Evolutionary conservation across 1,139 yeast genomes (phyloP).

Genomic region (Magnusiomyces tetraspermus): DNA sequence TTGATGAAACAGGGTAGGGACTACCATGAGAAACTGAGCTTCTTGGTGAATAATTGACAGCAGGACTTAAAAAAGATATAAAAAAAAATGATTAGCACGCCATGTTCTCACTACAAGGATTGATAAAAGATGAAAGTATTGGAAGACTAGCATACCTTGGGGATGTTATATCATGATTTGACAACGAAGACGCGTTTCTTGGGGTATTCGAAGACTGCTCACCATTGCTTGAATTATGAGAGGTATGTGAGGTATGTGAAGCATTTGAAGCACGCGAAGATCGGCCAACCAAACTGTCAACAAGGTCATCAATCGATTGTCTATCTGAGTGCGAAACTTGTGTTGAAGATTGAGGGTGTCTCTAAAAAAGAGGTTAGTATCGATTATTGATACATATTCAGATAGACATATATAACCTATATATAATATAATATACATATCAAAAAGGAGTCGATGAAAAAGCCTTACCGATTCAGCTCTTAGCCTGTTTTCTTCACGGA

Average conservation of each 20-base stretch:
- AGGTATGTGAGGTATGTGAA: neutral
- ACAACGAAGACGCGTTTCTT: slow-evolving; percentile 1
- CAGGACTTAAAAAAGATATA: neutral
- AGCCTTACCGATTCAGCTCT: slow-evolving; percentile 2
- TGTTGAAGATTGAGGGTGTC: slow-evolving; percentile 4
- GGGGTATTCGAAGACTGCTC: neutral
- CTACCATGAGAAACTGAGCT: neutral
- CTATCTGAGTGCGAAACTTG: neutral
- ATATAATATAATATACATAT: no score
- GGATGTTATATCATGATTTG: neutral
- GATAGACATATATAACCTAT: no score
- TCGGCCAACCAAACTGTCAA: slow-evolving; percentile 19
- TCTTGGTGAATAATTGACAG: neutral
- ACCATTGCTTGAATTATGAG: no score
- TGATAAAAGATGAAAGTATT: no score
- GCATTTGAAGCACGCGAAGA: neutral
- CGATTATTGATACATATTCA: neutral
- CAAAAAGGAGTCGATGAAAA: neutral
- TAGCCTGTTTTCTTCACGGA: slow-evolving; percentile 26
- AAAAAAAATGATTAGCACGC: neutral
- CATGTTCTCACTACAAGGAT: neutral
- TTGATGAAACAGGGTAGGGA: neutral
- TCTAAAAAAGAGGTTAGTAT: slow-evolving; percentile 1
- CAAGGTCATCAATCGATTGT: slow-evolving; percentile 20
- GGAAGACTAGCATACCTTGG: slow-evolving; percentile 2